Percentiles rank a stretch among this genome's conserved stretches.
Evolutionary conservation across 495 filamentous ascomycete species (phyloP).

Genomic region (Lichina pygmaea): DNA sequence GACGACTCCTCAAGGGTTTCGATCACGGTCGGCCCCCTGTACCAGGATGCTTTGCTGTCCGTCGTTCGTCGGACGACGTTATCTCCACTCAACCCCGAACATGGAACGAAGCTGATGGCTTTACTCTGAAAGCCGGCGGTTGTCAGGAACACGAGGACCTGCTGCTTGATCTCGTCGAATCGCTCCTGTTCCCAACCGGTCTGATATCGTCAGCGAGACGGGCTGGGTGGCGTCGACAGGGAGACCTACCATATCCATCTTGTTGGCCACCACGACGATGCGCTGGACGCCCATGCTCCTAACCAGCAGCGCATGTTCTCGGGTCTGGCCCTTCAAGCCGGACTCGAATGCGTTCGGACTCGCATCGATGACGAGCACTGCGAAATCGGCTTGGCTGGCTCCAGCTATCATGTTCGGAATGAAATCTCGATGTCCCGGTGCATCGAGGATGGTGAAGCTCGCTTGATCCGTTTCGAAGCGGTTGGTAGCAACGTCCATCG

Average conservation of each 20-base stretch:
- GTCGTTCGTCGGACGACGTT: constrained; percentile 42
- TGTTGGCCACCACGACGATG: constrained; percentile 79
- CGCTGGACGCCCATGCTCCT: constrained; percentile 78
- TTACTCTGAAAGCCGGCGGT: constrained; percentile 54
- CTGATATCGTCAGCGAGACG: neutral
- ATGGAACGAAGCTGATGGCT: constrained; percentile 65
- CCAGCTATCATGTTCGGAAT: constrained; percentile 98
- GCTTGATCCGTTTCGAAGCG: constrained; percentile 73
- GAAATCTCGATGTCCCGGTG: constrained; percentile 84
- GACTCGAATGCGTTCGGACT: constrained; percentile 73
- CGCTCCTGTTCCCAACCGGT: constrained; percentile 50
- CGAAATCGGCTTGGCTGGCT: constrained; percentile 86
- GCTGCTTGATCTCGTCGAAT: constrained; percentile 63
- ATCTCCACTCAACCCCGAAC: constrained; percentile 66
- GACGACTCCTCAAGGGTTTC: constrained; percentile 62
- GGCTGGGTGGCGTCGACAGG: neutral
- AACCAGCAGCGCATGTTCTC: constrained; percentile 72
- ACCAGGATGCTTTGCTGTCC: constrained; percentile 40
- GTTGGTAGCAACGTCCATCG: constrained; percentile 87
- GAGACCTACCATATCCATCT: constrained; percentile 40
- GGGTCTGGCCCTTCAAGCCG: constrained; percentile 79
- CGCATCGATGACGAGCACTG: constrained; percentile 80
- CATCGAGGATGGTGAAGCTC: constrained; percentile 80
- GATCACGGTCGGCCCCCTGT: constrained; percentile 49
- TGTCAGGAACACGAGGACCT: constrained; percentile 57